Evolutionary conservation across 495 filamentous ascomycete species (phyloP), one percentile per base, ranked within the genome.

Genomic region (Lineolata rhizophorae): DNA sequence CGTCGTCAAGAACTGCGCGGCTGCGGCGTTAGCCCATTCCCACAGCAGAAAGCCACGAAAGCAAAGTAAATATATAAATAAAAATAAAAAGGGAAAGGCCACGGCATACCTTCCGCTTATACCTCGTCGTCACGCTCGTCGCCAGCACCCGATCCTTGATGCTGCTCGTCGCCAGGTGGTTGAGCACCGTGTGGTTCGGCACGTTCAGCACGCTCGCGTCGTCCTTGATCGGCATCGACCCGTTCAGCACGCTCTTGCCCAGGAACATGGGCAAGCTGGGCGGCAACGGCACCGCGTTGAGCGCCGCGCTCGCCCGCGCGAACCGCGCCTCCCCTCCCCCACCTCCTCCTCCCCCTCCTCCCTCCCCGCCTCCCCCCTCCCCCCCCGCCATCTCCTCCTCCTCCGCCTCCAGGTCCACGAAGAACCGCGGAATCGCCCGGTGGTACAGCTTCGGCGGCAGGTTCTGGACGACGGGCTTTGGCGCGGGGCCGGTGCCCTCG

Each of bases 141-240:
- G 90, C 87, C 37, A 97, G 62, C 18, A 95, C 77, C 34, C 79
- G 76, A 36, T 91, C 78, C 54, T 92, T 94, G 52, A 97, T 97
- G 52, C 83, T 93, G 58, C 83, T 93, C 3, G 87, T 97, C n/a
- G 85, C 85, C 29, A 97, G 58, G 50, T 97, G 87, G 41, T 97
- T 97, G 41, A 97, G 55, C 17, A 97, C 81, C 2, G 87, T 93
- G 41, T 97, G 87, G 43, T 95, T 97, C 10, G 87, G 87, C 59
- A 93, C 83, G 31, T 72, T 83, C 24, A 97, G 54, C 27, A 97
- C 90, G 55, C 83, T 92, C 51, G 80, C 90, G 48, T 97, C 87
- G 53, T 95, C 87, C 56, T 94, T 95, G 60, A 92, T 83, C 2
- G 81, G 68, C 4, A 73, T 85, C 4, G 67, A 72, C 27, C 76